These are phyloP conservation scores for Globisporangium spinosum DNA, from an alignment of 352 stramenopile species.

Conservation along the genomic window DNA sequence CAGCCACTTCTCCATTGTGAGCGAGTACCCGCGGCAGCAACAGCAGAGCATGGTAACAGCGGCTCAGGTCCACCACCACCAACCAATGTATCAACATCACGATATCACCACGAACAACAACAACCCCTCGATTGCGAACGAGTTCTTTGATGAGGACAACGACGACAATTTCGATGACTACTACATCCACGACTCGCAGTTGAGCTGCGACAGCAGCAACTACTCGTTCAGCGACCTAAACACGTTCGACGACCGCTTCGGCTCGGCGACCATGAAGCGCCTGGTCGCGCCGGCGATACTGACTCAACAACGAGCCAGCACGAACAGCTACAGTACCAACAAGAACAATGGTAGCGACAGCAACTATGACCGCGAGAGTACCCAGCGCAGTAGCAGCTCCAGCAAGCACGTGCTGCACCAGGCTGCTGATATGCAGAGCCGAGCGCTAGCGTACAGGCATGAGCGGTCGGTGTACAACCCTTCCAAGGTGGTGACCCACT, in stretches of 20 bases:
- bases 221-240: constrained; percentile 64
- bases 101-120: neutral
- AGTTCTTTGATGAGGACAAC: neutral
- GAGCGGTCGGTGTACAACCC: constrained; percentile 14
- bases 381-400: neutral
- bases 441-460: neutral
- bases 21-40: constrained; percentile 28
- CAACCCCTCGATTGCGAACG: neutral
- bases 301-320: neutral
- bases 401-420: constrained; percentile 10
- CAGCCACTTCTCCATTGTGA: constrained; percentile 58
- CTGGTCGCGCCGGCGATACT: constrained; percentile 1
- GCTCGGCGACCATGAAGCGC: constrained; percentile 24
- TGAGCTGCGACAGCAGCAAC: constrained; percentile 46
- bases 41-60: neutral
- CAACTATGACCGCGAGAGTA: neutral
- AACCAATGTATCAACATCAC: constrained; percentile 4
- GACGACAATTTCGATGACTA: constrained; percentile 1
- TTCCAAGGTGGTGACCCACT: constrained; percentile 14
- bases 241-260: constrained; percentile 39
- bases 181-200: constrained; percentile 28
- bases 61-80: neutral
- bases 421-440: neutral
- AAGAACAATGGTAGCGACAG: neutral
- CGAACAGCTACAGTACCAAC: neutral